Evolutionary conservation across 164 flowering plant genomes (phyloP).

Genomic region (Akebia trifoliata): DNA sequence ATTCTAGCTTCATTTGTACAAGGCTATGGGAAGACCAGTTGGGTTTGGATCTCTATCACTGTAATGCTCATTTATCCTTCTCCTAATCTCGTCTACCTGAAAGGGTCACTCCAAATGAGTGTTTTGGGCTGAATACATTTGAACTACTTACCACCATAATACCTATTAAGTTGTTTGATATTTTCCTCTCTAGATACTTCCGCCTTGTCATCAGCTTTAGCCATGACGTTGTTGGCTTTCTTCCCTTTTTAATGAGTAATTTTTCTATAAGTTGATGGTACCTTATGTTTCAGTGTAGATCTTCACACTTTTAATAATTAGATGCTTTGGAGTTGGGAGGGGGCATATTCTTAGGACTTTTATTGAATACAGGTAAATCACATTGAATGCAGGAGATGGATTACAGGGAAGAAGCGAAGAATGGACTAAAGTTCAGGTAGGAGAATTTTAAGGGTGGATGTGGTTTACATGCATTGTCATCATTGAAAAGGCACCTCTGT

Average conservation of each 20-base stretch:
- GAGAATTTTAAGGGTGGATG: constrained; percentile 14
- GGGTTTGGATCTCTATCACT: no score
- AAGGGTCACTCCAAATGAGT: no score
- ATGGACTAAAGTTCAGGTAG: constrained; percentile 86
- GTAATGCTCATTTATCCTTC: no score
- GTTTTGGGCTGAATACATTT: no score
- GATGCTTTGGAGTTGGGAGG: neutral
- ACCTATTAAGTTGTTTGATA: no score
- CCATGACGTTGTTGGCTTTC: neutral
- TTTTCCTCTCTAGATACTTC: neutral
- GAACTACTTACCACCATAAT: no score
- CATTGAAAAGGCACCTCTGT: neutral
- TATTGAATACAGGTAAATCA: constrained; percentile 99
- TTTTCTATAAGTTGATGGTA: neutral
- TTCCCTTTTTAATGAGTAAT: neutral
- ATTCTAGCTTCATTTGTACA: no score
- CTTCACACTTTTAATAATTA: neutral
- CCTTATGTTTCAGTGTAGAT: neutral
- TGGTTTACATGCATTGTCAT: neutral
- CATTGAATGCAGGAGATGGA: constrained; percentile 99
- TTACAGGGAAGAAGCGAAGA: constrained; percentile 78
- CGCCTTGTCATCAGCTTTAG: neutral
- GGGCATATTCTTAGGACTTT: constrained; percentile 66
- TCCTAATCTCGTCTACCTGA: no score
- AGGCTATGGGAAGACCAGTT: no score